Evolutionary conservation across 129 eudicot species (phyloP).

Genomic region (Chrysanthemum lavandulifolium): DNA sequence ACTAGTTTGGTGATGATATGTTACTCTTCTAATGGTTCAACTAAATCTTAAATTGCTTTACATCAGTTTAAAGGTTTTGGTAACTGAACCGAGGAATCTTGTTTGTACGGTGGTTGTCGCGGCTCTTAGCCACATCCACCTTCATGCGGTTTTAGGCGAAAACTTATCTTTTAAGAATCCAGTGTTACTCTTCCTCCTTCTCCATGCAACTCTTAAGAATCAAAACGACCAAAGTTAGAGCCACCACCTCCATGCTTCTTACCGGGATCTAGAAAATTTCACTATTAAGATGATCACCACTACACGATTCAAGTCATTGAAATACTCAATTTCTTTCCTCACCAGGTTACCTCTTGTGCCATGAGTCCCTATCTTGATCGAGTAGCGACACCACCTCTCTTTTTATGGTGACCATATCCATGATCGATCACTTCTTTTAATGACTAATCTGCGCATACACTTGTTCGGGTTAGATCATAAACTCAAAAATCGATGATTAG

Average conservation of each 20-base stretch:
- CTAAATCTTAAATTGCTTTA: conserved; percentile 10
- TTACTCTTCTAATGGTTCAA: conserved; percentile 3
- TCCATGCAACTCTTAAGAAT: conserved; percentile 38
- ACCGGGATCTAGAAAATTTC: conserved; percentile 16
- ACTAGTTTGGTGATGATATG: not conserved
- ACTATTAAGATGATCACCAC: conserved; percentile 5
- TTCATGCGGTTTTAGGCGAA: conserved; percentile 46
- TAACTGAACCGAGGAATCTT: conserved; percentile 50
- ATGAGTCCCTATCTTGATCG: conserved; percentile 61
- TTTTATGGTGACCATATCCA: no score
- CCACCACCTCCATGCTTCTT: conserved; percentile 21
- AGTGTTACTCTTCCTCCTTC: conserved; percentile 39
- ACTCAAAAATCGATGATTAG: no score
- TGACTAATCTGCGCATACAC: no score
- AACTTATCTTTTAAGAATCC: conserved; percentile 32
- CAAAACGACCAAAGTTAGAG: conserved; percentile 39
- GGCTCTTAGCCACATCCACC: conserved; percentile 47
- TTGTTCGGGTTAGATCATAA: no score
- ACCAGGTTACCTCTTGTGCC: conserved; percentile 82
- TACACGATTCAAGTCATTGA: conserved; percentile 35
- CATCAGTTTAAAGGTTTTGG: conserved; percentile 52
- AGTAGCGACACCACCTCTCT: conserved; percentile 8
- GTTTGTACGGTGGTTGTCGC: conserved; percentile 17
- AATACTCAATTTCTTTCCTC: conserved; percentile 77
- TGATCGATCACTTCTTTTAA: no score